A percentile compares a stretch with the other conserved stretches of the same genome.
Conservation (phyloP, 768 basidiomycete species). For the Suillus plorans region DNA sequence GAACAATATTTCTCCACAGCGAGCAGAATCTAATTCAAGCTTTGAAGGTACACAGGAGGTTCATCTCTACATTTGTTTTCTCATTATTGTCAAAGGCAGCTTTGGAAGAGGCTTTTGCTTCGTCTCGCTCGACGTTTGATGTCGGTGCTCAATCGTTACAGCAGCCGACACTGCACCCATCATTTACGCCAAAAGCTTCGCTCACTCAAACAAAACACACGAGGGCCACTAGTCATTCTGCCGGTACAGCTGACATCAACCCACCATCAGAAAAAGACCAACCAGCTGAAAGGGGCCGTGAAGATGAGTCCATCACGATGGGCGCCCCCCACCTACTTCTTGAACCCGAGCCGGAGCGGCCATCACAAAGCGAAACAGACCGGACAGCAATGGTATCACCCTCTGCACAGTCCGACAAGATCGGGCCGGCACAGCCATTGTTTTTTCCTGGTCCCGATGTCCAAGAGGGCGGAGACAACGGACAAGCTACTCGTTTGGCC, state of each 20-base stretch:
- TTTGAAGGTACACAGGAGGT: slow-evolving; percentile 58
- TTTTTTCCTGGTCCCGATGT: slow-evolving; percentile 27
- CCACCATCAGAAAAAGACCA: background rate
- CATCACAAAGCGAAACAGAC: slow-evolving; percentile 10
- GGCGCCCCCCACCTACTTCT: slow-evolving; percentile 15
- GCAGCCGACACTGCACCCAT: slow-evolving; percentile 13
- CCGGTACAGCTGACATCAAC: background rate
- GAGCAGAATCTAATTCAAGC: slow-evolving; percentile 77
- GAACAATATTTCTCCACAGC: slow-evolving; percentile 90
- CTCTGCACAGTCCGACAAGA: slow-evolving; percentile 13
- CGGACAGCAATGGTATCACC: slow-evolving; percentile 12
- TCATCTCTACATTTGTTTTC: background rate
- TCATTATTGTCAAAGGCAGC: slow-evolving; percentile 43
- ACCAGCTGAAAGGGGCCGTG: background rate
- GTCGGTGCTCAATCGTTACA: slow-evolving; percentile 33
- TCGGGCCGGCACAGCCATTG: slow-evolving; percentile 19
- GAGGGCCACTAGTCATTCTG: background rate
- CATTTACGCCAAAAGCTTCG: background rate
- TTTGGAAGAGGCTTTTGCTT: slow-evolving; percentile 67
- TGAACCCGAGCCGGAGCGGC: slow-evolving; percentile 8
- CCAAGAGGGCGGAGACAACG: background rate
- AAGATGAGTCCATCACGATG: slow-evolving; percentile 7
- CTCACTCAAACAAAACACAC: slow-evolving; percentile 19
- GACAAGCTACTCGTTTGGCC: too few species aligned
- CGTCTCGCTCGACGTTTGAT: slow-evolving; percentile 72